Percentiles rank a stretch among this genome's conserved stretches.
phyloP scores from a whole-genome alignment of 345 rosid genomes.

The Chamaenerion angustifolium region DNA sequence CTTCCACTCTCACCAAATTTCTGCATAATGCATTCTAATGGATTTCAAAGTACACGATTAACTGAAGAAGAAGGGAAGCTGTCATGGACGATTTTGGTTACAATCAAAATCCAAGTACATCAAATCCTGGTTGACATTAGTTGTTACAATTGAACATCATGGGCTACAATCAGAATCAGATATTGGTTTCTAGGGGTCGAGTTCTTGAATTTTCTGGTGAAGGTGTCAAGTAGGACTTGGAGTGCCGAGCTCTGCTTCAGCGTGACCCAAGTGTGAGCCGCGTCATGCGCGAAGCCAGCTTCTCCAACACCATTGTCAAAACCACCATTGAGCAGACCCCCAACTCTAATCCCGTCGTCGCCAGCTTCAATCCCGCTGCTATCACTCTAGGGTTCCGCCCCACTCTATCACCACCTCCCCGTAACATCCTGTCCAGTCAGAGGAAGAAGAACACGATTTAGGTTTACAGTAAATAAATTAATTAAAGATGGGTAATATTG shows the following conservation, averaged over 20 bases:
- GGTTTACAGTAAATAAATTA: too few species aligned
- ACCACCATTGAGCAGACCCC: slow-evolving; percentile 80
- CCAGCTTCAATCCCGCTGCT: slow-evolving; percentile 14
- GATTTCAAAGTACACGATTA: too few species aligned
- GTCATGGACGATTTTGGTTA: too few species aligned
- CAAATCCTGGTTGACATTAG: too few species aligned
- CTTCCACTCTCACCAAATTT: too few species aligned
- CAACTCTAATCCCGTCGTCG: slow-evolving; percentile 20
- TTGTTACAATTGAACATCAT: too few species aligned
- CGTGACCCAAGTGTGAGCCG: slow-evolving; percentile 95
- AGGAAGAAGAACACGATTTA: slow-evolving; percentile 80
- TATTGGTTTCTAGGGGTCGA: not conserved
- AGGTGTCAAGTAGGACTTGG: not conserved
- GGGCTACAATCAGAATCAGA: too few species aligned
- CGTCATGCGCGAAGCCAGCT: slow-evolving; percentile 97
- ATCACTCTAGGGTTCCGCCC: slow-evolving; percentile 61
- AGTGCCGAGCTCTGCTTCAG: slow-evolving; percentile 96
- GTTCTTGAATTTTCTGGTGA: slow-evolving; percentile 1
- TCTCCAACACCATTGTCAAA: slow-evolving; percentile 88
- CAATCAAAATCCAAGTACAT: too few species aligned
- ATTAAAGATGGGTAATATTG: too few species aligned
- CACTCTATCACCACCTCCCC: slow-evolving; percentile 14
- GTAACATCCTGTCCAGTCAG: slow-evolving; percentile 36
- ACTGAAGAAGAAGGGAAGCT: too few species aligned
- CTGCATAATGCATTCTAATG: too few species aligned